Conservation (phyloP, 345 rosid species). For the Moricandia arvensis region DNA sequence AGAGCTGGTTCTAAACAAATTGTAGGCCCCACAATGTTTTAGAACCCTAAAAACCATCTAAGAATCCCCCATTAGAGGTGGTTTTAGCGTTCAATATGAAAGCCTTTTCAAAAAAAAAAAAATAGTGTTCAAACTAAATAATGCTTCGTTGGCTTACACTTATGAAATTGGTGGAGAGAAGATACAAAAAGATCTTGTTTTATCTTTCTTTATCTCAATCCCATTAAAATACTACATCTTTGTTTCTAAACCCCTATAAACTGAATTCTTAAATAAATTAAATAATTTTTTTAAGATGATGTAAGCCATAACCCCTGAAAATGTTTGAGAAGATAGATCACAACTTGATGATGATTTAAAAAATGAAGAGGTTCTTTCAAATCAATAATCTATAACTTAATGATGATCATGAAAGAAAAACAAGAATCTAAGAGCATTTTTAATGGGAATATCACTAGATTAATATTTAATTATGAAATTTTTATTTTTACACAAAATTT, state of each 20-base stretch:
- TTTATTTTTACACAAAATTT: no score
- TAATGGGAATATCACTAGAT: no score
- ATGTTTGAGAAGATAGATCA: background rate
- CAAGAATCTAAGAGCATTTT: conserved; percentile 23
- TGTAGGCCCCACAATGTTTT: no score
- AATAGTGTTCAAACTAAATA: conserved; percentile 5
- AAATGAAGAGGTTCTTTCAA: conserved; percentile 21
- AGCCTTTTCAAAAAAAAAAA: no score
- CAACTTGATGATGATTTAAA: conserved; percentile 12
- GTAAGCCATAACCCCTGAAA: conserved; percentile 9
- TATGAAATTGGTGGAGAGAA: conserved; percentile 21
- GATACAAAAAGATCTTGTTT: conserved; percentile 30
- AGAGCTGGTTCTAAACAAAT: no score
- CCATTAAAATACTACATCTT: conserved; percentile 19
- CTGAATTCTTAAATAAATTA: background rate
- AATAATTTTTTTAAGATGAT: conserved; percentile 6
- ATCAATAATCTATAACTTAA: conserved; percentile 19
- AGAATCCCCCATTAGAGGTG: no score
- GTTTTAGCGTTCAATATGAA: no score
- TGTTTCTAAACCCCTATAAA: background rate
- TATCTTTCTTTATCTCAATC: conserved; percentile 10
- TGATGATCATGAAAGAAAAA: conserved; percentile 15
- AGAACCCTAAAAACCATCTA: no score
- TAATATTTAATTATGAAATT: no score
- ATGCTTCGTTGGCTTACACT: conserved; percentile 28